A percentile compares a stretch with the other conserved stretches of the same genome.
Evolutionary conservation across 2,329 filamentous ascomycete genomes (phyloP).

Genomic region (Colletotrichum falcatum): DNA sequence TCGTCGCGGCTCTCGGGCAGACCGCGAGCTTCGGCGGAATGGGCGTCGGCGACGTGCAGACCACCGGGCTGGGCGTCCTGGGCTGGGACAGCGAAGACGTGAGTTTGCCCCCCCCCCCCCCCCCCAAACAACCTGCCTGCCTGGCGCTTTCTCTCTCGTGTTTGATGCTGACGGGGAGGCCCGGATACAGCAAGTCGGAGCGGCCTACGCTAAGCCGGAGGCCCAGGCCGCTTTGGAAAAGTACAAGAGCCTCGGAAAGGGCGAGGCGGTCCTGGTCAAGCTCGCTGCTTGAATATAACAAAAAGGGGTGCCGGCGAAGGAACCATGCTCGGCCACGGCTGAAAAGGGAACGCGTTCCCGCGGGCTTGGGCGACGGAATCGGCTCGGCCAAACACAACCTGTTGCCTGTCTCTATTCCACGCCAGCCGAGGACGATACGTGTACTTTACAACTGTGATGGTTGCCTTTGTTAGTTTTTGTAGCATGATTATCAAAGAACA

Average conservation of each 20-base stretch:
- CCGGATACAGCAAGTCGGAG: conserved; percentile 5
- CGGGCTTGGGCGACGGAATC: not conserved
- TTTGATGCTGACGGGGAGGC: not conserved
- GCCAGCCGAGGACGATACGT: too few species aligned
- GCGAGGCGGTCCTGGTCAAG: conserved; percentile 24
- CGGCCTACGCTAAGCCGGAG: conserved; percentile 31
- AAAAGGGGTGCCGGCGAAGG: too few species aligned
- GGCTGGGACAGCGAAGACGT: conserved; percentile 38
- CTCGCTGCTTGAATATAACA: not conserved
- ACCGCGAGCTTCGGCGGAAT: conserved; percentile 14
- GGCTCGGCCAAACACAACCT: too few species aligned
- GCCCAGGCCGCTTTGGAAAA: conserved; percentile 22
- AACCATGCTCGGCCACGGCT: not conserved
- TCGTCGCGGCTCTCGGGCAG: conserved; percentile 18
- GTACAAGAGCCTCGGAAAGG: conserved; percentile 31
- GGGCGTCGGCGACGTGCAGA: conserved; percentile 20
- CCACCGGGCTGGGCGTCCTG: conserved; percentile 19
- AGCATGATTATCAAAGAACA: too few species aligned
- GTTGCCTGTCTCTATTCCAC: too few species aligned
- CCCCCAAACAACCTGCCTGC: too few species aligned
- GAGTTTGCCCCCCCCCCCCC: too few species aligned
- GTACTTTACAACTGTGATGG: too few species aligned
- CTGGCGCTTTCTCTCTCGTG: too few species aligned
- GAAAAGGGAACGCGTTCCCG: fast-evolving
- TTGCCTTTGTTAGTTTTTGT: too few species aligned